Evolutionary conservation across 2,329 filamentous ascomycete genomes (phyloP).

Genomic region (Aspergillus hiratsukae): DNA sequence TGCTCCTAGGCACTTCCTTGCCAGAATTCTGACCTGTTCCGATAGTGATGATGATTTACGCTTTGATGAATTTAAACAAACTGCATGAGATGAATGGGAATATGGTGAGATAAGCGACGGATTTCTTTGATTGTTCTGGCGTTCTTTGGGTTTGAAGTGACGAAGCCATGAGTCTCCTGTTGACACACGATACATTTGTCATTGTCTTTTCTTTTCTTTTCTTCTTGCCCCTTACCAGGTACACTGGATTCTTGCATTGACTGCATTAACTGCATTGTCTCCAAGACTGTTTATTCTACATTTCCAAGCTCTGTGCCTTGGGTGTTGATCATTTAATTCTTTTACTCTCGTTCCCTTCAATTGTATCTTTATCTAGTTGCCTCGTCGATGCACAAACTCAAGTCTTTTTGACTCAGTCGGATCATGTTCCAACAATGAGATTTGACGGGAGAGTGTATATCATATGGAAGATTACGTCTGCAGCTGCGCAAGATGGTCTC

Average conservation of each 20-base stretch:
- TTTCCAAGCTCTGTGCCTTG: conserved; percentile 16
- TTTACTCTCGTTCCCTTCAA: background rate
- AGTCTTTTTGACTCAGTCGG: background rate
- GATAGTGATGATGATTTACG: background rate
- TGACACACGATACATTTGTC: background rate
- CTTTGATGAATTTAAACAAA: background rate
- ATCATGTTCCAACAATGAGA: background rate
- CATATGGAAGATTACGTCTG: background rate
- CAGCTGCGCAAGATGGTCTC: background rate
- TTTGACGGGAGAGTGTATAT: background rate
- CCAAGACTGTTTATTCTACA: conserved; percentile 11
- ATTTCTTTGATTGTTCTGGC: background rate
- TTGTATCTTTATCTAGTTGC: background rate
- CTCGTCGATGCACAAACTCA: background rate
- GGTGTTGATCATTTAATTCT: conserved; percentile 4
- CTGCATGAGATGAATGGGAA: background rate
- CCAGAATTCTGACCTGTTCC: background rate
- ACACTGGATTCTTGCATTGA: background rate
- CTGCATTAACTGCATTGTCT: background rate
- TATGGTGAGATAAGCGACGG: conserved; percentile 1
- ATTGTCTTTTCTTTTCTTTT: background rate
- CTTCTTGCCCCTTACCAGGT: conserved; percentile 3
- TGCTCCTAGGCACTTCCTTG: background rate
- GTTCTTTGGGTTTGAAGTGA: background rate
- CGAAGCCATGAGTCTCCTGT: conserved; percentile 1